A percentile compares a stretch with the other conserved stretches of the same genome.
These are phyloP conservation scores for Phyllosticta paracitricarpa DNA, from an alignment of 2,329 filamentous ascomycete genomes.

Conservation along the genomic window DNA sequence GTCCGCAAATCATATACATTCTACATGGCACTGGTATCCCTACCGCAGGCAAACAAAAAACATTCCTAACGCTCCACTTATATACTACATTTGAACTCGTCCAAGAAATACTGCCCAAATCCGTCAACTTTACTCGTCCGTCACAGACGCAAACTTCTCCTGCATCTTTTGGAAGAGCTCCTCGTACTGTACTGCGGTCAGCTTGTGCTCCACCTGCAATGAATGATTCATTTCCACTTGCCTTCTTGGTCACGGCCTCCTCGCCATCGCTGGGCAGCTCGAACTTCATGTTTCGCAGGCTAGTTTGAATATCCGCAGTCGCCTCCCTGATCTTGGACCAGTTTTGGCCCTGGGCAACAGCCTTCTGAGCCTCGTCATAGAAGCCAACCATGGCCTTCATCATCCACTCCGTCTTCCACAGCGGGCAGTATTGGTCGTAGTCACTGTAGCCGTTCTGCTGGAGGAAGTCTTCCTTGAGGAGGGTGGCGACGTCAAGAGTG, in stretches of 20 bases:
- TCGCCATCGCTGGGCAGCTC: slow-evolving; percentile 82
- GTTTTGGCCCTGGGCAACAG: slow-evolving; percentile 76
- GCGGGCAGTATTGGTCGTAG: slow-evolving; percentile 97
- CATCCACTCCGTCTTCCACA: slow-evolving; percentile 99
- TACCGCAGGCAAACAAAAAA: background rate
- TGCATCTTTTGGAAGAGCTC: slow-evolving; percentile 82
- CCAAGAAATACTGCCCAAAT: background rate
- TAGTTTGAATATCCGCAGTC: slow-evolving; percentile 73
- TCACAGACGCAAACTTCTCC: slow-evolving; percentile 93
- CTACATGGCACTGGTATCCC: background rate
- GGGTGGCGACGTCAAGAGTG: slow-evolving; percentile 78
- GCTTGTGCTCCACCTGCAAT: slow-evolving; percentile 11
- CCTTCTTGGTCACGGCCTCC: slow-evolving; percentile 74
- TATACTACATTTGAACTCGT: background rate
- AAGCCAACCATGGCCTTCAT: slow-evolving; percentile 99
- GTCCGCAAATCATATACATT: background rate
- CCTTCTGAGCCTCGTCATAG: slow-evolving; percentile 96
- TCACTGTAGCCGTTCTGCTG: slow-evolving; percentile 99
- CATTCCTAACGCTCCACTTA: background rate
- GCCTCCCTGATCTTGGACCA: slow-evolving; percentile 91
- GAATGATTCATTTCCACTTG: slow-evolving; percentile 30
- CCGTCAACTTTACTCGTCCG: slow-evolving; percentile 68
- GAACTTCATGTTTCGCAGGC: slow-evolving; percentile 91
- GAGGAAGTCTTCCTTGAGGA: slow-evolving; percentile 97
- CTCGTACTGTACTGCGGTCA: slow-evolving; percentile 63